Percentiles rank a stretch among this genome's conserved stretches.
phyloP scores from a whole-genome alignment of 495 filamentous ascomycete genomes.

The Lasiosphaeria ovina region DNA sequence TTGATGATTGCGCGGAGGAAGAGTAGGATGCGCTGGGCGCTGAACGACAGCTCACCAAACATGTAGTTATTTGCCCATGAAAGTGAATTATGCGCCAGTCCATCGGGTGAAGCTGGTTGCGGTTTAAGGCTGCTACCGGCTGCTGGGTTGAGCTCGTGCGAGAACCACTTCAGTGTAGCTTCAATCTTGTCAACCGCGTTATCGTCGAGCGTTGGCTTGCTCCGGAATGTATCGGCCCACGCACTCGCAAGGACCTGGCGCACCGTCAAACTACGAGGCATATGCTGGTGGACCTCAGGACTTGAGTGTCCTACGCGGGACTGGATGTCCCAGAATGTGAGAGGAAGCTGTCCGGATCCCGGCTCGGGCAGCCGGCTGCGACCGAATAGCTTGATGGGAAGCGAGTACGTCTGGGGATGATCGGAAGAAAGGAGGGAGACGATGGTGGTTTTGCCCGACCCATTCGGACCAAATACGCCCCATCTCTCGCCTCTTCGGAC shows the following conservation, averaged over 20 bases:
- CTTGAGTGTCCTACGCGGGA: slow-evolving; percentile 85
- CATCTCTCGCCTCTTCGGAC: slow-evolving; percentile 81
- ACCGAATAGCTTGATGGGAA: slow-evolving; percentile 82
- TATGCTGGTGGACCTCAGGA: slow-evolving; percentile 90
- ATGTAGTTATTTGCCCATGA: slow-evolving; percentile 66
- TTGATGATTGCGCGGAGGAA: slow-evolving; percentile 84
- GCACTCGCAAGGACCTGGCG: slow-evolving; percentile 76
- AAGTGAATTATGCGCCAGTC: slow-evolving; percentile 26
- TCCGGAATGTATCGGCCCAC: slow-evolving; percentile 82
- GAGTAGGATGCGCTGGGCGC: slow-evolving; percentile 77
- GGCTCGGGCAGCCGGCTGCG: slow-evolving; percentile 72
- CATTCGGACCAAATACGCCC: slow-evolving; percentile 91
- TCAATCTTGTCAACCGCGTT: slow-evolving; percentile 57
- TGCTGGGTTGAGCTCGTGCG: slow-evolving; percentile 63
- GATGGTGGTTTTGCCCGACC: slow-evolving; percentile 87
- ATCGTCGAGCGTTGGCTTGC: slow-evolving; percentile 60
- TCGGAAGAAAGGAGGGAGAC: slow-evolving; percentile 91
- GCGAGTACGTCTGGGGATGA: slow-evolving; percentile 89
- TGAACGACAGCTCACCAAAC: slow-evolving; percentile 74
- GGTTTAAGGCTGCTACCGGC: neutral
- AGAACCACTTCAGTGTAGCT: slow-evolving; percentile 70
- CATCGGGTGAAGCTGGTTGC: neutral
- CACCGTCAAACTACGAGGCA: slow-evolving; percentile 74
- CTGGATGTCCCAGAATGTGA: slow-evolving; percentile 91
- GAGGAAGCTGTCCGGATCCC: slow-evolving; percentile 61